Evolutionary conservation across 1,139 yeast species (phyloP), one percentile per base, ranked within the genome.

Genomic region (Yamadazyma sp.): DNA sequence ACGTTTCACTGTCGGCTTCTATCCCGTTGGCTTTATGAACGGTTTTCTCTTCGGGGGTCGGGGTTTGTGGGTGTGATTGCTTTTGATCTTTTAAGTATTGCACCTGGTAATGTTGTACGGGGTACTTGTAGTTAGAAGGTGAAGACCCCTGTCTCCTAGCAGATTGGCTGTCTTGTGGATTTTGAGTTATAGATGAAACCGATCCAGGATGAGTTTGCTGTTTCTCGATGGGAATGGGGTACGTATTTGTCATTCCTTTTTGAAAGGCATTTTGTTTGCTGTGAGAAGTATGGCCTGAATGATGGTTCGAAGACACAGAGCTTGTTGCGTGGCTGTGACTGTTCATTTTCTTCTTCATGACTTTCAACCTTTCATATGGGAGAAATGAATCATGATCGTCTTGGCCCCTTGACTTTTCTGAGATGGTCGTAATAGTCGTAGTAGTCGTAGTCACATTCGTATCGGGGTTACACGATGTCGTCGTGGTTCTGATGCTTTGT

Each of bases 321-420:
- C 25, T 15, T 35, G 24, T 11, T 5, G 17, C 12, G 14, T 8
- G 24, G 8, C 28, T 15, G 11, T n/a, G 22, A 11, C 12, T 20
- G 33, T 41, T 47, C 27, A 45, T 39, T 36, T 53, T 55, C 37
- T 56, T 47, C 39, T 54, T 59, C 49, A 61, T 41, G 4, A 58
- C 61, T 40, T 61, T 59, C 26, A 61, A 40, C 17, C 66, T 43
- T 42, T 62, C 66, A 33, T 39, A 51, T 3, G 66, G 67, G 28
- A 61, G 31, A 38, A 62, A 61, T 5, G 18, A 14, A 3, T 32
- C 34, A 12, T 14, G 25, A 6, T 32, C 20, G 6, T 11, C 12
- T 12, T 24, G 22, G 15, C 12, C 16, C 4, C 4, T n/a, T 10
- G n/a, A 10, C 4, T 5, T 18, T 17, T 18, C 33, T 5, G 33